Percentiles rank a stretch among this genome's conserved stretches.
Evolutionary conservation across 805 yeast species (phyloP).

Genomic region (Hanseniaspora hatyaiensis): DNA sequence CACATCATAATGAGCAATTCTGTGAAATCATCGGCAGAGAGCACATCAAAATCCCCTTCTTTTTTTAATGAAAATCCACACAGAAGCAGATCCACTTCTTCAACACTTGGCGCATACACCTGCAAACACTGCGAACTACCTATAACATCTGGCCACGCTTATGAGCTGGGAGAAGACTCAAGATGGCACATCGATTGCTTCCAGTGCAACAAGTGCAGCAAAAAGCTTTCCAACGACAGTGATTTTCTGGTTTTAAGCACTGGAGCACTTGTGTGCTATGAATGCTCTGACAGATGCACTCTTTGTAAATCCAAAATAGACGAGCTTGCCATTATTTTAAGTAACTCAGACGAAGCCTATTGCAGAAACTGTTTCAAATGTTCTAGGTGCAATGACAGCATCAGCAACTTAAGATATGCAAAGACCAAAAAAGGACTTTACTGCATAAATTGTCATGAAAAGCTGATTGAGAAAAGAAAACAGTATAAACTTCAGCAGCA

Average conservation of each 20-base stretch:
- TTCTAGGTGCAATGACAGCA: slow-evolving; percentile 71
- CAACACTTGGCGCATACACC: background rate
- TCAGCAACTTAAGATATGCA: slow-evolving; percentile 82
- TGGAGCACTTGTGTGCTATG: slow-evolving; percentile 79
- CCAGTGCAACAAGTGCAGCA: slow-evolving; percentile 72
- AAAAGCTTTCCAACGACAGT: slow-evolving; percentile 70
- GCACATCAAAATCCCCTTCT: background rate
- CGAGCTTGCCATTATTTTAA: slow-evolving; percentile 64
- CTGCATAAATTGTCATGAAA: slow-evolving; percentile 86
- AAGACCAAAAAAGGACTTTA: slow-evolving; percentile 85
- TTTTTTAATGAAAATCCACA: background rate
- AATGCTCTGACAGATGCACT: slow-evolving; percentile 83
- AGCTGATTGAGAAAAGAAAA: slow-evolving; percentile 62
- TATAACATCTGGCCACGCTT: slow-evolving; percentile 84
- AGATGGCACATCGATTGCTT: slow-evolving; percentile 95
- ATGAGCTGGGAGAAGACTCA: slow-evolving; percentile 73
- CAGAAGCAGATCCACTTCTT: background rate
- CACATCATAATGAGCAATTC: background rate
- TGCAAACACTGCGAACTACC: slow-evolving; percentile 39
- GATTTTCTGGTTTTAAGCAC: slow-evolving; percentile 87
- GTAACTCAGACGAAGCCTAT: slow-evolving; percentile 91
- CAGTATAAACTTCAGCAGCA: slow-evolving; percentile 38
- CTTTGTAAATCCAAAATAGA: slow-evolving; percentile 78
- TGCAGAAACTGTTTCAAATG: slow-evolving; percentile 85
- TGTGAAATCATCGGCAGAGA: background rate